These are phyloP conservation scores for Pachyrhizus erosus DNA, from an alignment of 306 rosid genomes.

Conservation along the genomic window DNA sequence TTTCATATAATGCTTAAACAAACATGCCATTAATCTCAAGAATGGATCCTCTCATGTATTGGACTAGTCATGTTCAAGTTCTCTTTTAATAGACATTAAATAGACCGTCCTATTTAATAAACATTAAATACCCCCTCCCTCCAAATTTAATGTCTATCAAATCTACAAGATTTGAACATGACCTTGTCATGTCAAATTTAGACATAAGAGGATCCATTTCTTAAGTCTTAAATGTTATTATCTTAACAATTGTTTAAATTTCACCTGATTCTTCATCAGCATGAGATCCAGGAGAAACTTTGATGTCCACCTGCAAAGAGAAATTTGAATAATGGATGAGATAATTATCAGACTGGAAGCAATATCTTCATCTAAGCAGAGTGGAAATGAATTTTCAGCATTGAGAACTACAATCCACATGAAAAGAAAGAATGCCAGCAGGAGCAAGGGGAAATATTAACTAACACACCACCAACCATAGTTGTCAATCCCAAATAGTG, in stretches of 20 bases:
- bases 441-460: neutral
- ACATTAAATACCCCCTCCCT: neutral
- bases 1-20: no score
- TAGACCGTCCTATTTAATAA: neutral
- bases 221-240: neutral
- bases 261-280: constrained; percentile 92
- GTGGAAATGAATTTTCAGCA: constrained; percentile 10
- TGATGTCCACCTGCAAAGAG: constrained; percentile 85
- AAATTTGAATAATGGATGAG: constrained; percentile 37
- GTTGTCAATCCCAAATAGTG: neutral
- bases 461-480: neutral
- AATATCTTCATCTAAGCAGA: constrained; percentile 10
- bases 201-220: neutral
- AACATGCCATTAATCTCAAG: neutral
- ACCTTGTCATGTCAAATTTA: neutral
- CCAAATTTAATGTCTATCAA: neutral
- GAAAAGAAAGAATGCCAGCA: constrained; percentile 12
- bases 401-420: neutral
- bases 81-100: neutral
- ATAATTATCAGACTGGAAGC: constrained; percentile 21
- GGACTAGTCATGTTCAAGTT: neutral
- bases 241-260: constrained; percentile 18
- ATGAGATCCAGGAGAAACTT: constrained; percentile 96
- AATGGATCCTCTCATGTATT: neutral
- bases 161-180: neutral